Evolutionary conservation across 2,329 filamentous ascomycete genomes (phyloP), one percentile per base, ranked within the genome.

Genomic region (Xylaria sp.): DNA sequence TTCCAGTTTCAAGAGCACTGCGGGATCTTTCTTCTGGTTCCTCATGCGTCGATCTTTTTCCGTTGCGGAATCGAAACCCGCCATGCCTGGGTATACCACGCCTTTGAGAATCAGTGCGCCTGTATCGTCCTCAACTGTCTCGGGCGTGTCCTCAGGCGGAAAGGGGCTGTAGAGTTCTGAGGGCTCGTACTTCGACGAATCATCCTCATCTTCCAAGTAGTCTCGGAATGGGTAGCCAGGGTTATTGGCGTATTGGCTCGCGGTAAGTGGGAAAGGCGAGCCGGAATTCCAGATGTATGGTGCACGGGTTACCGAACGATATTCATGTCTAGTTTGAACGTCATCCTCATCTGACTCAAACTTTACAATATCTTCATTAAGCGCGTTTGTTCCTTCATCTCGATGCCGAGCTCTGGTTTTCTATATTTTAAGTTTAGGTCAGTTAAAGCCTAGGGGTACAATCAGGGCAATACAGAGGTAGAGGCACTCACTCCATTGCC

Each of bases 41-140:
- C 92, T 85, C 80, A 88, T 92, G 51, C 89, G 86, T 72, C 88
- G 90, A 84, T 92, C 90, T 67, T 90, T 87, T 17, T 89, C 85
- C 4, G 90, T 92, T 4, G 92, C 92, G 60, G 92, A 89, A 77
- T 95, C 92, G 75, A 94, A 94, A n/a, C 93, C 84, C 60, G 87
- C 86, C 92, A 94, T 94, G 20, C 92, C 92, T 2, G 90, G 89
- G 84, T 89, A 93, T 53, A 88, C 82, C n/a, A 90, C 81, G 1
- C 92, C 92, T 77, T 94, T 94, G 60, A 94, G 83, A 42, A 66
- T 45, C 33, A 71, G 50, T 69, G 72, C 22, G 9, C 71, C 69
- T 13, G 66, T 68, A 5, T 73, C 73, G 13, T 68, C 65, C 15
- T 78, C 77, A 1, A 71, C 70, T 3, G 67, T 72, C 20, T 79